Base-by-base conservation (phyloP, 2,329 filamentous ascomycete species). In the Hypoxylon sp. region DNA sequence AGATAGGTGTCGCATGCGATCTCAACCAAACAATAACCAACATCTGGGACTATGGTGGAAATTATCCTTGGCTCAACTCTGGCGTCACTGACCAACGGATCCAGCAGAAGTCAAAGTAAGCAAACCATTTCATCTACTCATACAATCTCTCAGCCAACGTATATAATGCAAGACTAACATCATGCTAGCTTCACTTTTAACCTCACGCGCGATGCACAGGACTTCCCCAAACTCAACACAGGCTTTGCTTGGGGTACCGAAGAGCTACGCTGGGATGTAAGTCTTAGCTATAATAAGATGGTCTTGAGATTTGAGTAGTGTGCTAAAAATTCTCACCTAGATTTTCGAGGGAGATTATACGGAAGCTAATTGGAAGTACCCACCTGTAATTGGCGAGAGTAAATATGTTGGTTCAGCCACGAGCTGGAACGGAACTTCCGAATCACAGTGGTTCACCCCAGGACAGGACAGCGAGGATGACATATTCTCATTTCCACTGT, bases 401-500 rank as follows among this genome's bases (percentile, higher is more conserved):
- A 70, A 70, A n/a, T 78, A 70, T 43, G 59, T 79, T 36, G 76
- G 76, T 13, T 71, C 74, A 1, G 73, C 73, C 3, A 73, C 73
- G 4, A 71, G 68, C 12, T 73, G 73, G 69, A 64, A 68, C 34
- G 62, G 68, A 41, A 59, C 73, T 11, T 66, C 62, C 36, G 40
- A 61, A 21, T 65, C 64, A 35, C 59, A 62, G 56, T 69, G 65
- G 57, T 75, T 71, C 34, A 68, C 72, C n/a, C 69, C 71, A 1
- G 57, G 50, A 0, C 50, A 63, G 4, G 69, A 73, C 43, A 66
- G 73, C 54, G 70, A 70, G n/a, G 65, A 70, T 11, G 70, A 75
- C 42, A 71, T 71, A 0, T 57, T 71, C 7, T 45, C 72, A 0
- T 74, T 76, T 46, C 74, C 74, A 0, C 48, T 72, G 9, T 65